phyloP scores from a whole-genome alignment of 441 rosid genomes.

The Bocquillonia castaneifolia region DNA sequence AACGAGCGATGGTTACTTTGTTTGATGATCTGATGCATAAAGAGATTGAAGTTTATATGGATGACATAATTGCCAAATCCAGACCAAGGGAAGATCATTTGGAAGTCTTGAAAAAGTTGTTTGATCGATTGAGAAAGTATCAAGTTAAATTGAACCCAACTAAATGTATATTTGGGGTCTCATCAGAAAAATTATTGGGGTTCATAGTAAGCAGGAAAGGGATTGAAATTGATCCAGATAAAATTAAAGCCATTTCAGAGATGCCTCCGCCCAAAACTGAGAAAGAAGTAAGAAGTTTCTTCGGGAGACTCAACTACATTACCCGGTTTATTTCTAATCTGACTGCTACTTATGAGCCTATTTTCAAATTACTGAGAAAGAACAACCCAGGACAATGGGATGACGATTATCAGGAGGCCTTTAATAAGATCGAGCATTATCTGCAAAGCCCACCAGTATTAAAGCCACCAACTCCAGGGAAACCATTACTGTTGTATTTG shows the following conservation, averaged over 20 bases:
- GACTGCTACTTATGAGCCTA: neutral
- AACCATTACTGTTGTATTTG: neutral
- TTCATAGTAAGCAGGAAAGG: neutral
- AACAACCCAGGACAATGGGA: neutral
- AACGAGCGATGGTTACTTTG: neutral
- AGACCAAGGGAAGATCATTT: too few species aligned
- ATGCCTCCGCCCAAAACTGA: neutral
- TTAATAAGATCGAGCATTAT: too few species aligned
- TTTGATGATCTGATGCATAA: too few species aligned
- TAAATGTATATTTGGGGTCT: neutral
- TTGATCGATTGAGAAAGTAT: neutral
- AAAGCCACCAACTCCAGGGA: neutral
- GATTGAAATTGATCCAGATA: neutral
- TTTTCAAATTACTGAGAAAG: too few species aligned
- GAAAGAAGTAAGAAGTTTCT: neutral
- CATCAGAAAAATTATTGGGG: slow-evolving; percentile 3
- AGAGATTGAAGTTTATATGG: too few species aligned
- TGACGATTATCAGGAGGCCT: neutral
- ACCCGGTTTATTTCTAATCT: neutral
- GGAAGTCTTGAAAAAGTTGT: too few species aligned
- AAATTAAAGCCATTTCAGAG: neutral
- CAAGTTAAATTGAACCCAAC: neutral
- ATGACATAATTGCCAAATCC: too few species aligned
- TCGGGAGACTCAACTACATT: neutral
- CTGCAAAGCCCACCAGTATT: neutral